Evolutionary conservation across 2,329 filamentous ascomycete genomes (phyloP).

Genomic region (Colletotrichum phormii): DNA sequence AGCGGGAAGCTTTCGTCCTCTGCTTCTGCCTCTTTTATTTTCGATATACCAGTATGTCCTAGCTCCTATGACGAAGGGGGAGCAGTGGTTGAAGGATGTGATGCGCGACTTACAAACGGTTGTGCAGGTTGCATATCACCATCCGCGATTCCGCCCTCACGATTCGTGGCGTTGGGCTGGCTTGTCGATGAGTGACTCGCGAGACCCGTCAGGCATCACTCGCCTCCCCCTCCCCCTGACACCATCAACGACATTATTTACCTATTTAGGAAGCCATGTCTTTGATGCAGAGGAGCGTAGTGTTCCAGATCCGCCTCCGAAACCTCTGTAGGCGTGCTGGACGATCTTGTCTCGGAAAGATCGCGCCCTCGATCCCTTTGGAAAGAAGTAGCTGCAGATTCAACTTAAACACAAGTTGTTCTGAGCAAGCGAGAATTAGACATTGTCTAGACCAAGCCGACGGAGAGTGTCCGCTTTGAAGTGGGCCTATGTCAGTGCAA

Average conservation of each 20-base stretch:
- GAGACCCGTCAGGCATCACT: not conserved
- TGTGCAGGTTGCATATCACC: conserved; percentile 1
- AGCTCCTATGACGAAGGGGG: not conserved
- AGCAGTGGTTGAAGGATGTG: not conserved
- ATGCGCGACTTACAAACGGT: not conserved
- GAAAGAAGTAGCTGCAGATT: no score
- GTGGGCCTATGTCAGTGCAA: not conserved
- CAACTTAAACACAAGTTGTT: no score
- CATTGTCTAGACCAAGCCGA: not conserved
- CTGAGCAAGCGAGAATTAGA: not conserved
- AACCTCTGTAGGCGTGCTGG: no score
- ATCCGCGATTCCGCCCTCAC: not conserved
- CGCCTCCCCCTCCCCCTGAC: no score
- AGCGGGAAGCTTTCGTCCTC: not conserved
- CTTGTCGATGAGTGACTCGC: not conserved
- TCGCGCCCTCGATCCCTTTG: not conserved
- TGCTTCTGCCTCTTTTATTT: not conserved
- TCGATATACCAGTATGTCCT: not conserved
- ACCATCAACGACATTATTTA: not conserved
- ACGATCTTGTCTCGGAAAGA: not conserved
- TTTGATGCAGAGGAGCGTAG: not conserved
- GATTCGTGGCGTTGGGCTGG: not conserved
- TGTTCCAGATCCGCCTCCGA: not conserved
- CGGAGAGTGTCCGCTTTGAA: not conserved
- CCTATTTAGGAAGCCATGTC: not conserved